phyloP scores from a whole-genome alignment of 1,284 basidiomycete genomes.

The Tetrapyrgos nigripes region DNA sequence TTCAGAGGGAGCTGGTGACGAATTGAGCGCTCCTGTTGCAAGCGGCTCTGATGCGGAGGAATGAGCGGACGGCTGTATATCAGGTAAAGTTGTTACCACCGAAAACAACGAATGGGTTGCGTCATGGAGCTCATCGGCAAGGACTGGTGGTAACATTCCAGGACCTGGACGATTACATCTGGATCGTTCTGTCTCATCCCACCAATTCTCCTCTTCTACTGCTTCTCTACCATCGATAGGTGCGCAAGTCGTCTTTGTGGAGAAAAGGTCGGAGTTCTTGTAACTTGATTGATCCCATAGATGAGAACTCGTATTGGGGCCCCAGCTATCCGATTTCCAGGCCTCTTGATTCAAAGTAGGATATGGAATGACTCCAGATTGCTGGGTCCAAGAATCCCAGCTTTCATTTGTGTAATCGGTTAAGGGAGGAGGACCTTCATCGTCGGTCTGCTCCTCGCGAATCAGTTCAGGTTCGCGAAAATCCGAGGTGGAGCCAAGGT shows the following conservation, averaged over 20 bases:
- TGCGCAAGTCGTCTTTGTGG: constrained; percentile 32
- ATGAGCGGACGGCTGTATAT: constrained; percentile 27
- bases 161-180: constrained; percentile 61
- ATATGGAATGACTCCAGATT: not conserved
- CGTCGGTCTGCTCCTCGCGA: constrained; percentile 8
- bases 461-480: constrained; percentile 54
- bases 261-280: constrained; percentile 18
- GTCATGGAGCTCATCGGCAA: constrained; percentile 71
- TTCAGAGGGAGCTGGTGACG: constrained; percentile 14
- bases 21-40: not conserved
- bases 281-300: not conserved
- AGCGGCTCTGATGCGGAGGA: constrained; percentile 22
- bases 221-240: constrained; percentile 61
- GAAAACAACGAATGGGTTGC: constrained; percentile 73
- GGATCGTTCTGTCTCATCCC: constrained; percentile 56
- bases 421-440: constrained; percentile 2
- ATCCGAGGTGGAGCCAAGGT: constrained; percentile 31
- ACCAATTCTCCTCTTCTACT: constrained; percentile 71
- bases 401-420: not conserved
- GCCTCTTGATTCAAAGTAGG: not conserved
- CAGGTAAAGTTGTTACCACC: constrained; percentile 52
- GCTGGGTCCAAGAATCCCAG: constrained; percentile 4
- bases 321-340: not conserved
- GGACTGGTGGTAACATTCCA: constrained; percentile 69
- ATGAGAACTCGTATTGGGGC: not conserved